Evolutionary conservation across 805 yeast species (phyloP), one percentile per base, ranked within the genome.

Genomic region (Metschnikowia reukaufii): DNA sequence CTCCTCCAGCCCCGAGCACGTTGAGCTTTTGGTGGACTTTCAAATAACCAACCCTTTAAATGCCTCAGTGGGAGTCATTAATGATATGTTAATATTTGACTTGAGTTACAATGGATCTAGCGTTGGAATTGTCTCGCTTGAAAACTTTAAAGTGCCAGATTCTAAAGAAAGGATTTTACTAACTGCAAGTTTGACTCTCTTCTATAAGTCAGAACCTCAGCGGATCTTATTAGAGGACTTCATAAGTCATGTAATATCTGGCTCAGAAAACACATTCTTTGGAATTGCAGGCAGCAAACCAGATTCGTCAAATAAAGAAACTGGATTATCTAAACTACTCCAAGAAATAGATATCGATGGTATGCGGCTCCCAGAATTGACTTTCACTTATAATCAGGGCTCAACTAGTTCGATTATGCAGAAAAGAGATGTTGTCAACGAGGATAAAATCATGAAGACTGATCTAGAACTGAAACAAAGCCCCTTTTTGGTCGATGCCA

Each of bases 401-500:
- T n/a, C n/a, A n/a, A n/a, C n/a, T n/a, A n/a, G n/a, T n/a, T n/a
- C n/a, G n/a, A n/a, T n/a, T n/a, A n/a, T n/a, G n/a, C n/a, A n/a
- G n/a, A n/a, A n/a, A n/a, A n/a, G n/a, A n/a, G n/a, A n/a, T n/a
- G n/a, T n/a, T n/a, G n/a, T n/a, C n/a, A n/a, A n/a, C n/a, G n/a
- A n/a, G n/a, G n/a, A n/a, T 4, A 25, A 4, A 25, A 3, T 5
- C 27, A 43, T 6, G 21, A 31, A 15, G 4, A 23, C 15, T 15
- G 32, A n/a, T 8, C n/a, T 25, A 17, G 15, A 19, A 19, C 32
- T 27, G 34, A 18, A 39, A 6, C 42, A 35, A 19, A 47, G 52
- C 35, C 76, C 77, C 1, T 81, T 81, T 47, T 62, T 82, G 6
- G 43, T 76, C 1, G 74, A 71, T 13, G 70, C 79, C 4, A 77